Evolutionary conservation across 2,329 filamentous ascomycete genomes (phyloP).

Genomic region (Diaporthe sp.): DNA sequence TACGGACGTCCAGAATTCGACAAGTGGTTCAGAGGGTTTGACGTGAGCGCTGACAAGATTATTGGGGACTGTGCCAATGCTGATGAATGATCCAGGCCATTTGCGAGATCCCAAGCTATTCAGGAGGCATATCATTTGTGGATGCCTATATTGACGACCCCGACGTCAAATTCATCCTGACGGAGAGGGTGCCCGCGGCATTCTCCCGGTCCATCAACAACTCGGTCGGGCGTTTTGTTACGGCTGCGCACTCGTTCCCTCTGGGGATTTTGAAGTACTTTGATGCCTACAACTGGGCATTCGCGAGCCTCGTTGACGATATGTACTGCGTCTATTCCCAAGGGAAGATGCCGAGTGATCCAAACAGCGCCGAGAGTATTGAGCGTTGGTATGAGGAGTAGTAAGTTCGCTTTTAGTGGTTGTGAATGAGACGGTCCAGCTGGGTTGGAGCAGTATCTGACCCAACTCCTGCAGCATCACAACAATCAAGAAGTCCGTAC

Average conservation of each 20-base stretch:
- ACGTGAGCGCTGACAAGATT: not conserved
- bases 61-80: too few species aligned
- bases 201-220: slow-evolving; percentile 5
- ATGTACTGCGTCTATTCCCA: not conserved
- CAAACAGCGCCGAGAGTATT: not conserved
- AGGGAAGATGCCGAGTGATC: not conserved
- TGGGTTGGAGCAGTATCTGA: not conserved
- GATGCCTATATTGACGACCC: slow-evolving; percentile 12
- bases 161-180: slow-evolving; percentile 6
- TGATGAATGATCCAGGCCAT: not conserved
- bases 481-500: slow-evolving; percentile 2
- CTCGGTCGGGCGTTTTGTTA: not conserved
- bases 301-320: not conserved
- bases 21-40: slow-evolving; percentile 14
- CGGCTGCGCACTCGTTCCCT: slow-evolving; percentile 1
- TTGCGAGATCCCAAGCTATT: slow-evolving; percentile 22
- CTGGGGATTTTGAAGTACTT: not conserved
- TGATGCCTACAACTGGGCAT: not conserved
- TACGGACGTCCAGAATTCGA: slow-evolving; percentile 15
- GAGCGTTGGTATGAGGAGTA: slow-evolving; percentile 16
- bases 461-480: not conserved
- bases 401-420: not conserved
- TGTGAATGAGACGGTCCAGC: not conserved
- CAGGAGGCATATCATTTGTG: not conserved
- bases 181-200: not conserved